Base-by-base conservation (phyloP, 2,329 filamentous ascomycete genomes). In the Ophiostoma ips region DNA sequence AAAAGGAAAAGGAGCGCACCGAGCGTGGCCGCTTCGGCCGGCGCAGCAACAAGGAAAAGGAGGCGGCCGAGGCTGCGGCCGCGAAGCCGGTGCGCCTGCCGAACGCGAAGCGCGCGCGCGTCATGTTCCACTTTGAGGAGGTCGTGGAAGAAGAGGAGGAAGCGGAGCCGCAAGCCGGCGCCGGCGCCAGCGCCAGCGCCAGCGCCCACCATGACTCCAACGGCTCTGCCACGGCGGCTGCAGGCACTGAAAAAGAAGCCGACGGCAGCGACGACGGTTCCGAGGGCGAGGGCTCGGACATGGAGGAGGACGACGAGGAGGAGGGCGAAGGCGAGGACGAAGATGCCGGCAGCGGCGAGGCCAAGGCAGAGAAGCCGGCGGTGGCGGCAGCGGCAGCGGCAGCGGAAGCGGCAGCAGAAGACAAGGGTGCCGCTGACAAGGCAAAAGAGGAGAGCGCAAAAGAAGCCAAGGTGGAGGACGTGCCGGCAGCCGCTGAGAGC, bases 1-100 rank as follows among this genome's bases (percentile, higher is more conserved):
- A 90, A 61, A 84, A 81, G 61, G 85, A 90, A 61, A 84, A 81
- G 61, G 84, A 89, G 60, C 89, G 86, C 71, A 71, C 73, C 5
- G 80, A 84, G 53, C 82, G 78, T 64, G 69, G 67, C 3, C 74
- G 75, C 52, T 70, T 73, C 19, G 78, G 75, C 57, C 84, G 83
- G 59, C 72, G 73, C 38, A 72, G 73, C 38, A 72, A 69, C 19
- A 79, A 81, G 58, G 74, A 74, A 34, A 74, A 77, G 59, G 76
- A 81, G 30, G 69, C 66, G 9, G 40, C 40, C 24, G 75, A 76
- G 46, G 62, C 68, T 16, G 68, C 65, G 10, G 65, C 72, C 7
- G 72, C 76, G 15, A 83, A 75, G 62, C 70, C 76, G 5, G 61
- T 68, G 6, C 74, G 78, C 48, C 63, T 89, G 50, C 82, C 84